Evolutionary conservation across 257 asterid genomes (phyloP).

Genomic region (Craterostigma plantagineum): DNA sequence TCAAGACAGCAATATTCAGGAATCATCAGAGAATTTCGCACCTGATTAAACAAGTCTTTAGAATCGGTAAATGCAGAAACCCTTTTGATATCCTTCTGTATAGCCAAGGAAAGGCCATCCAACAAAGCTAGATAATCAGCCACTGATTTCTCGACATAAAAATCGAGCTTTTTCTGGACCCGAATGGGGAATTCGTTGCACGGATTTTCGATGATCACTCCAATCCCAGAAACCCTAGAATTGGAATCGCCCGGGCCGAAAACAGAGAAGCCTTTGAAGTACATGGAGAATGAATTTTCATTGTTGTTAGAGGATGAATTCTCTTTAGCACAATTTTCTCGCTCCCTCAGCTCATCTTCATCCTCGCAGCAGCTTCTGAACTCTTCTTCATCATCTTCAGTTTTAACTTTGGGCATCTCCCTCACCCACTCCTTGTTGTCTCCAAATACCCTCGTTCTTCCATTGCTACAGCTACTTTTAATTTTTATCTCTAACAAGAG

Average conservation of each 20-base stretch:
- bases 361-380: constrained; percentile 85
- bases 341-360: constrained; percentile 32
- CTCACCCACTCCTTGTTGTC: constrained; percentile 7
- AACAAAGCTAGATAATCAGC: constrained; percentile 86
- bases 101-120: constrained; percentile 73
- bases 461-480: constrained; percentile 12
- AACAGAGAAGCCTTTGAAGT: constrained; percentile 69
- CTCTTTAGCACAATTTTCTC: constrained; percentile 14
- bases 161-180: constrained; percentile 87
- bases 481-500: too few relatives aligned
- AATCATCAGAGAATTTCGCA: constrained; percentile 11
- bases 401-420: constrained; percentile 14
- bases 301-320: constrained; percentile 17
- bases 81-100: constrained; percentile 22
- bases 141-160: constrained; percentile 52
- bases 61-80: constrained; percentile 67
- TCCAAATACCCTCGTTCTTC: constrained; percentile 16
- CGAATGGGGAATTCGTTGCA: constrained; percentile 21
- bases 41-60: constrained; percentile 53
- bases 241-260: constrained; percentile 50
- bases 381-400: constrained; percentile 82
- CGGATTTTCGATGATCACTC: constrained; percentile 59
- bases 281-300: constrained; percentile 39
- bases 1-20: too few relatives aligned
- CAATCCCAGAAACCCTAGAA: constrained; percentile 68